These are phyloP conservation scores for Sisymbrium irio DNA, from an alignment of 345 rosid species.

Conservation along the genomic window DNA sequence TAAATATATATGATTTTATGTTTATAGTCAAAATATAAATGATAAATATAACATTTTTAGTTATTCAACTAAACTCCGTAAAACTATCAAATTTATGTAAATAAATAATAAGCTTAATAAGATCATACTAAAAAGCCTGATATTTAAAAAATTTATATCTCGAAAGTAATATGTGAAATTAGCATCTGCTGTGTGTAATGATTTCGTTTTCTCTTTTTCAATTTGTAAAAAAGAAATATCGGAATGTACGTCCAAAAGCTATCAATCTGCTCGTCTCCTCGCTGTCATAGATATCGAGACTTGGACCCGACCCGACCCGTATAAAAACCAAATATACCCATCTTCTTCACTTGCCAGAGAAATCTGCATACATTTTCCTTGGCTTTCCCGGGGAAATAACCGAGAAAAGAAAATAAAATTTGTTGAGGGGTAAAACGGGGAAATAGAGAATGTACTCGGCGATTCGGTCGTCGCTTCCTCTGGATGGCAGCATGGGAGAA, in stretches of 20 bases:
- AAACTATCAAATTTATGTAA: too few species aligned
- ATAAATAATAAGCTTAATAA: too few species aligned
- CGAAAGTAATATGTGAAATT: too few species aligned
- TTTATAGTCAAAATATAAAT: too few species aligned
- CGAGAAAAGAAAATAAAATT: neutral
- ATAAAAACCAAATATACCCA: neutral
- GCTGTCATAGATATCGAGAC: neutral
- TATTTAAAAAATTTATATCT: too few species aligned
- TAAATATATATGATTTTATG: too few species aligned
- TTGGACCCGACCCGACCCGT: conserved; percentile 4
- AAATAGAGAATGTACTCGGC: conserved; percentile 51
- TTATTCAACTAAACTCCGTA: too few species aligned
- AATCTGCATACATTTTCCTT: conserved; percentile 11
- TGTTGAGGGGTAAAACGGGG: neutral
- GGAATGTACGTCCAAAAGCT: neutral
- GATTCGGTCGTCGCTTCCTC: conserved; percentile 68
- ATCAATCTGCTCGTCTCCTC: neutral
- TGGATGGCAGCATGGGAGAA: conserved; percentile 50
- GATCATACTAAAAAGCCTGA: too few species aligned
- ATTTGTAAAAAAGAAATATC: too few species aligned
- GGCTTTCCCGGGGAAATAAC: conserved; percentile 13
- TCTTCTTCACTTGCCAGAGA: neutral
- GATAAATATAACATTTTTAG: too few species aligned
- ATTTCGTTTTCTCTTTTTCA: too few species aligned
- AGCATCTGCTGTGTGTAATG: too few species aligned